Evolutionary conservation across 345 rosid genomes (phyloP).

Genomic region (Eucalyptus grandis): DNA sequence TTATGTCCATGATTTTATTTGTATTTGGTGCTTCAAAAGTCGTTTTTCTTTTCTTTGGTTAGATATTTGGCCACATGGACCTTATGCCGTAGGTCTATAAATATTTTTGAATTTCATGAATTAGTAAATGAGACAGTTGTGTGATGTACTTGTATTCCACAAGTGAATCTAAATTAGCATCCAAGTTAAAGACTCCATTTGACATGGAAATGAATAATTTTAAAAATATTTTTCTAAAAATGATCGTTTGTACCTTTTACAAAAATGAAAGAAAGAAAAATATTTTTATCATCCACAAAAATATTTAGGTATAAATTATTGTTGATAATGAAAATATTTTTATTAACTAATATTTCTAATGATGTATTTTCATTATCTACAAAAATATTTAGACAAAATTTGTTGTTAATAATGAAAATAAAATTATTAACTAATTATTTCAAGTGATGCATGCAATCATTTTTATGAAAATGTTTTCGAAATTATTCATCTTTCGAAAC

Average conservation of each 20-base stretch:
- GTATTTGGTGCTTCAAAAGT: background rate
- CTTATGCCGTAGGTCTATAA: background rate
- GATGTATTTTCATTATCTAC: background rate
- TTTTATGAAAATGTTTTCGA: background rate
- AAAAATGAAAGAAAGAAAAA: background rate
- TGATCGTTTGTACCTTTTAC: background rate
- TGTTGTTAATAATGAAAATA: background rate
- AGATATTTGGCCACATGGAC: background rate
- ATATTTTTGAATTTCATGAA: background rate
- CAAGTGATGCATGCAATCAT: background rate
- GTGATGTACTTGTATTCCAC: background rate
- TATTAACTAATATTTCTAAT: too few species aligned
- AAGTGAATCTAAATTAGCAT: background rate
- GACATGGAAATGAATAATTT: background rate
- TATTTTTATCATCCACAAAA: too few species aligned
- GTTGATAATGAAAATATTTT: too few species aligned
- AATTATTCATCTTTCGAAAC: accelerated
- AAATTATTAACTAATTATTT: background rate
- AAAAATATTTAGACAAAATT: background rate
- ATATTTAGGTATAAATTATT: too few species aligned
- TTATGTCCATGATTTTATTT: background rate
- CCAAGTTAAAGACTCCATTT: background rate
- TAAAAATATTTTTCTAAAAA: background rate
- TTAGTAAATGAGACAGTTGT: background rate
- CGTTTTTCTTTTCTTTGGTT: background rate